Base-by-base conservation (phyloP, 306 rosid genomes). In the Lathyrus sativus region DNA sequence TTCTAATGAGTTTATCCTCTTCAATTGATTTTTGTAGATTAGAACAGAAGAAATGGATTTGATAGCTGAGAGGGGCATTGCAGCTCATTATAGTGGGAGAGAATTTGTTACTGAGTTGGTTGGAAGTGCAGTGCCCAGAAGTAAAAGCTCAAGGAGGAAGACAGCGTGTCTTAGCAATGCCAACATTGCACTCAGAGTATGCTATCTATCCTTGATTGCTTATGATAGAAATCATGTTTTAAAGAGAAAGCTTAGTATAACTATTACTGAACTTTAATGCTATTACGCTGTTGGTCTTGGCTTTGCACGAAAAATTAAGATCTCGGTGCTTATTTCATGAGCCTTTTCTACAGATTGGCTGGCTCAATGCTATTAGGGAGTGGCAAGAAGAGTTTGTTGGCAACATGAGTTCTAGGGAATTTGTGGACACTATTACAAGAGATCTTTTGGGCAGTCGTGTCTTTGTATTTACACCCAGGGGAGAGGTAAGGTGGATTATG, bases 331-430 rank as follows among this genome's bases (percentile, higher is more conserved):
- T 44, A 79, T 80, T 83, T 85, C 79, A 74, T 75, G 38, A 56
- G 76, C 68, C 39, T 80, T 79, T 74, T 57, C 53, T 79, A 70
- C 91, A 95, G 99, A 90, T 95, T 87, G 90, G 99, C 56, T 95
- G 99, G 99, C 97, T 95, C 74, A 95, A 95, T 75, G 97, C 99
- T 55, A 90, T 95, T 70, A 88, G 99, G 85, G 99, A 90, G 76
- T 95, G 99, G 97, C 97, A 95, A 76, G 99, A 95, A 78, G 99
- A 95, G 86, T 95, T 95, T 65, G 99, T 95, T 51, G 99, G 99
- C 82, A 95, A 95, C 88, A 95, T 95, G 99, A 95, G 96, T 82
- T 95, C 99, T 64, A 88, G 99, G 83, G 99, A 95, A 78, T 95
- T 90, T 71, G 99, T 95, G 10, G 99, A 95, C 74, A 95, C 97